phyloP scores from a whole-genome alignment of 2,329 filamentous ascomycete genomes.

The Colletotrichum sp. region DNA sequence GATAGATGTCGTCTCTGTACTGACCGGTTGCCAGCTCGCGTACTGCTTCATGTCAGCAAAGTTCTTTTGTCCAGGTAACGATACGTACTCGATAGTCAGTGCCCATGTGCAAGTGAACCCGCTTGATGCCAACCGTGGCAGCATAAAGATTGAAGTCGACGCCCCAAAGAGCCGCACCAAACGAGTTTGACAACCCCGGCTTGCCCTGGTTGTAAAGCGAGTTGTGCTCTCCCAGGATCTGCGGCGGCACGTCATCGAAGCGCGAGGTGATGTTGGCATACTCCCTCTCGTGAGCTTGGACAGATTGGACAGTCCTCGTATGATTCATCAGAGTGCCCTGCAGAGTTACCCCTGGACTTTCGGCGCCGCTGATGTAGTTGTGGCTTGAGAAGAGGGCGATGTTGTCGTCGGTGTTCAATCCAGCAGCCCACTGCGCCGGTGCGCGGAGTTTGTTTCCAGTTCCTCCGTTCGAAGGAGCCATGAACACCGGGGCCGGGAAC shows the following conservation, averaged over 20 bases:
- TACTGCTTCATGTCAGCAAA: slow-evolving; percentile 41
- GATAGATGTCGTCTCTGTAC: slow-evolving; percentile 50
- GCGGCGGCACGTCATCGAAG: slow-evolving; percentile 53
- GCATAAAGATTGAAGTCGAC: slow-evolving; percentile 66
- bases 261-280: slow-evolving; percentile 44
- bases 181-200: slow-evolving; percentile 66
- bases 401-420: slow-evolving; percentile 51
- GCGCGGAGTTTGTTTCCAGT: slow-evolving; percentile 55
- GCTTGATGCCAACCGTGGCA: slow-evolving; percentile 58
- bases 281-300: slow-evolving; percentile 53
- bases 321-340: slow-evolving; percentile 70
- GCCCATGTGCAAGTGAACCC: slow-evolving; percentile 69
- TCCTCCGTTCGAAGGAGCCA: slow-evolving; percentile 65
- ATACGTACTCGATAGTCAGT: slow-evolving; percentile 59
- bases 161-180: slow-evolving; percentile 69
- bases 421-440: slow-evolving; percentile 55
- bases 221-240: slow-evolving; percentile 67
- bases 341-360: slow-evolving; percentile 64
- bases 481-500: slow-evolving; percentile 47
- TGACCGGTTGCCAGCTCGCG: slow-evolving; percentile 63
- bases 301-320: slow-evolving; percentile 52
- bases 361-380: slow-evolving; percentile 69
- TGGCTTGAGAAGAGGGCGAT: slow-evolving; percentile 62
- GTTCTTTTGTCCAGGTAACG: background rate
- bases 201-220: slow-evolving; percentile 67